These are phyloP conservation scores for Aspergillus bombycis DNA, from an alignment of 2,329 filamentous ascomycete genomes.

Conservation along the genomic window DNA sequence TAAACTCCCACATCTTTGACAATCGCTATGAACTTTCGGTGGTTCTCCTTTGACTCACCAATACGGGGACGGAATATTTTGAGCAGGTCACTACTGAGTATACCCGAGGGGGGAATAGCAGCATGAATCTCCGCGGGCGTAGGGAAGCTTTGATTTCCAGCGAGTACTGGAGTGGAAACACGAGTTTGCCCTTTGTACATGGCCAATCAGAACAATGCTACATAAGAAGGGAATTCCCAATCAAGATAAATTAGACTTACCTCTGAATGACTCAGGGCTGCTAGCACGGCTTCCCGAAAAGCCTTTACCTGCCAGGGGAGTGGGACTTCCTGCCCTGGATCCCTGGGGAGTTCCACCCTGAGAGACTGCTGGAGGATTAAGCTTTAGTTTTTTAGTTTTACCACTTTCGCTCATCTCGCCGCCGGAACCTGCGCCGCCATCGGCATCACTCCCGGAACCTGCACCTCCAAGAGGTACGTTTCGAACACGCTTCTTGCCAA, in stretches of 20 bases:
- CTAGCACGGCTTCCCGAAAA: conserved; percentile 42
- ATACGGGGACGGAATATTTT: conserved; percentile 48
- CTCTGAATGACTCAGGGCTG: conserved; percentile 42
- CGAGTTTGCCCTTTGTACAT: conserved; percentile 28
- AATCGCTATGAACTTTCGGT: conserved; percentile 46
- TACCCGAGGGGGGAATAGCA: conserved; percentile 50
- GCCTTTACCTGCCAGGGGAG: conserved; percentile 30
- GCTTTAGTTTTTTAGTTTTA: conserved; percentile 52
- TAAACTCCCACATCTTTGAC: conserved; percentile 49
- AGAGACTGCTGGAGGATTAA: conserved; percentile 44
- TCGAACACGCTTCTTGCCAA: conserved; percentile 56
- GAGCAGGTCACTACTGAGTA: conserved; percentile 48
- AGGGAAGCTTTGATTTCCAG: conserved; percentile 41
- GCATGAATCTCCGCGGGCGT: conserved; percentile 51
- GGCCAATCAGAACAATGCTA: neutral
- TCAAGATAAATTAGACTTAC: conserved; percentile 19
- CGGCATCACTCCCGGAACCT: conserved; percentile 60
- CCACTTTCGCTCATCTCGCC: conserved; percentile 51
- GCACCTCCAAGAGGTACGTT: conserved; percentile 33
- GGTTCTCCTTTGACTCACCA: conserved; percentile 46
- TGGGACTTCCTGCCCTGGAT: conserved; percentile 53
- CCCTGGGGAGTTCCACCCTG: conserved; percentile 50
- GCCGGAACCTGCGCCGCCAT: conserved; percentile 54
- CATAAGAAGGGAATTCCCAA: neutral
- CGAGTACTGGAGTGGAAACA: conserved; percentile 34